A percentile compares a stretch with the other conserved stretches of the same genome.
phyloP scores from a whole-genome alignment of 2,329 filamentous ascomycete genomes.

The Emmonsia crescens region DNA sequence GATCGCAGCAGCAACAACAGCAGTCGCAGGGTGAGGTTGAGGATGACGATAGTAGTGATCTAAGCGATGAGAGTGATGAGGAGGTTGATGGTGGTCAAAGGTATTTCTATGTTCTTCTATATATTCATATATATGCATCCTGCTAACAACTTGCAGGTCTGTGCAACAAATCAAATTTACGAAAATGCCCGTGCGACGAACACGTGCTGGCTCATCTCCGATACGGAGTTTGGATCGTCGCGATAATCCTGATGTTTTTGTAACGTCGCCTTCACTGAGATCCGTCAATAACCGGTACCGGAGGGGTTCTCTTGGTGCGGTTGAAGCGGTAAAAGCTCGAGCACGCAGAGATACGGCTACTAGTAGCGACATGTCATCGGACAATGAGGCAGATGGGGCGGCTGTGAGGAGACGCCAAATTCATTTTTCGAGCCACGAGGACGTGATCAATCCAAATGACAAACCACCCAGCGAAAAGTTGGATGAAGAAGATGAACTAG shows the following conservation, averaged over 20 bases:
- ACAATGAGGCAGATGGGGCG: slow-evolving; percentile 49
- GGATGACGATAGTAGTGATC: slow-evolving; percentile 55
- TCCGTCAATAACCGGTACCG: slow-evolving; percentile 38
- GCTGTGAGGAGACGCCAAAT: slow-evolving; percentile 45
- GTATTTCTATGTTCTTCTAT: slow-evolving; percentile 13
- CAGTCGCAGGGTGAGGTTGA: slow-evolving; percentile 39
- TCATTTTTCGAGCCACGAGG: slow-evolving; percentile 32
- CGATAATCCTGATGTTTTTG: slow-evolving; percentile 39
- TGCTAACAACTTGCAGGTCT: slow-evolving; percentile 38
- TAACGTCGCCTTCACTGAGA: slow-evolving; percentile 46
- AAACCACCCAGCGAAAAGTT: slow-evolving; percentile 13
- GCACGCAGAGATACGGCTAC: slow-evolving; percentile 52
- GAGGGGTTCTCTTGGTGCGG: slow-evolving; percentile 46
- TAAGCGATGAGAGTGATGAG: slow-evolving; percentile 57
- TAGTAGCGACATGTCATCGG: slow-evolving; percentile 56
- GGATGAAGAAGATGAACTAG: slow-evolving; percentile 17
- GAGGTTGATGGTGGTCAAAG: slow-evolving; percentile 39
- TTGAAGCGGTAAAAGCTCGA: slow-evolving; percentile 43
- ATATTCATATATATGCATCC: neutral
- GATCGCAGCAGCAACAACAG: slow-evolving; percentile 12
- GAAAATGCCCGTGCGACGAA: slow-evolving; percentile 78
- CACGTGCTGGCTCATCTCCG: slow-evolving; percentile 76
- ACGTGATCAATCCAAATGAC: slow-evolving; percentile 23
- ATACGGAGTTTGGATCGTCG: slow-evolving; percentile 45
- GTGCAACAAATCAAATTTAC: slow-evolving; percentile 90